Conservation (phyloP, 495 filamentous ascomycete species). For the Saxophila tyrrhenica region DNA sequence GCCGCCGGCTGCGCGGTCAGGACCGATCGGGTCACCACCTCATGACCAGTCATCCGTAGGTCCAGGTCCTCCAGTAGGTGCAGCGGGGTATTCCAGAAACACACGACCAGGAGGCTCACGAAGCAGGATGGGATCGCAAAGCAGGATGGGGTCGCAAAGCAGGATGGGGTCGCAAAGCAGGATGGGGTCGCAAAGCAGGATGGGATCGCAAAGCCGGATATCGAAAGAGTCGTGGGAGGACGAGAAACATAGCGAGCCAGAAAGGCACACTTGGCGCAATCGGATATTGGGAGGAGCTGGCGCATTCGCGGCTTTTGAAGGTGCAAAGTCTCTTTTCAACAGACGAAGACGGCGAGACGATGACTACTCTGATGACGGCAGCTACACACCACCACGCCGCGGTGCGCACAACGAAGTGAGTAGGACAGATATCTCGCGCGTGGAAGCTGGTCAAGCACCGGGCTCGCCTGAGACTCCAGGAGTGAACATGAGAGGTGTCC, state of each 20-base stretch:
- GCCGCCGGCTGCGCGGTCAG: not conserved
- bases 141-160: constrained; percentile 17
- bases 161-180: constrained; percentile 32
- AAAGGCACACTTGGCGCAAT: constrained; percentile 40
- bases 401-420: constrained; percentile 25
- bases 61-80: not conserved
- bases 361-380: constrained; percentile 41
- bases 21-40: not conserved
- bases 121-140: not conserved
- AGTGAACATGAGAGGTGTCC: constrained; percentile 21
- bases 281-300: constrained; percentile 57
- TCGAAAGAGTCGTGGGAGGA: constrained; percentile 18
- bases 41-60: not conserved
- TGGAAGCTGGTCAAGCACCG: constrained; percentile 31
- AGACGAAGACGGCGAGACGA: constrained; percentile 47
- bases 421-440: constrained; percentile 28
- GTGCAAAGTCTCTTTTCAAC: constrained; percentile 54
- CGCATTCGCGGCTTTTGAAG: constrained; percentile 50
- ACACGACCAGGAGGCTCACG: not conserved
- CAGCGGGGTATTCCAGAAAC: too few relatives aligned
- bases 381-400: constrained; percentile 23
- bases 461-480: constrained; percentile 28
- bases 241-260: constrained; percentile 13
- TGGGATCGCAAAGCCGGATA: constrained; percentile 28
- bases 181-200: constrained; percentile 31